These are phyloP conservation scores for Podaxis sp. DNA, from an alignment of 768 basidiomycete species.

Conservation along the genomic window DNA sequence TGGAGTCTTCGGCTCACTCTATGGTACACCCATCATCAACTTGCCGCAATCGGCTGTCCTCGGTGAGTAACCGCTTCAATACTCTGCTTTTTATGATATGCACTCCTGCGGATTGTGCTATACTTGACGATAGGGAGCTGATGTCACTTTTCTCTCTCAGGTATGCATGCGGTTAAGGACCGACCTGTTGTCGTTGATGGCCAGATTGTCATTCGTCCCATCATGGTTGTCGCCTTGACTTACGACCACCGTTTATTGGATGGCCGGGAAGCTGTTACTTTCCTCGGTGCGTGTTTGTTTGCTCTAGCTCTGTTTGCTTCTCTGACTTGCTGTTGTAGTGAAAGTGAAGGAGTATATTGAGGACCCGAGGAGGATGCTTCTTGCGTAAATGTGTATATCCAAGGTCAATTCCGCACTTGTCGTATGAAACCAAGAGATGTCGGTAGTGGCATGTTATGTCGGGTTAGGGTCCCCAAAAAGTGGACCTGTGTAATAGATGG, in stretches of 20 bases:
- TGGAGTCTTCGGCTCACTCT: conserved; percentile 96
- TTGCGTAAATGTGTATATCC: conserved; percentile 35
- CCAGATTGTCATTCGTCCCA: conserved; percentile 93
- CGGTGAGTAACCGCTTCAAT: conserved; percentile 42
- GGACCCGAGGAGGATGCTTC: conserved; percentile 90
- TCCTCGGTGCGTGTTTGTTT: conserved; percentile 73
- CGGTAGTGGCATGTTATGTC: not conserved
- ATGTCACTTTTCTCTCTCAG: conserved; percentile 29
- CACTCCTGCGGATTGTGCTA: not conserved
- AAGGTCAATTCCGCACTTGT: not conserved
- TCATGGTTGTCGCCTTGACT: conserved; percentile 93
- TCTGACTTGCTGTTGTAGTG: conserved; percentile 43
- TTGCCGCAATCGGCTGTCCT: conserved; percentile 93
- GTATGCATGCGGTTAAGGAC: conserved; percentile 96
- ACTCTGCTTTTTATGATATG: not conserved
- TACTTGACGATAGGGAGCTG: not conserved
- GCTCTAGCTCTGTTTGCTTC: not conserved
- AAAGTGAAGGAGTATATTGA: conserved; percentile 93
- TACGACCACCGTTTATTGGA: conserved; percentile 97
- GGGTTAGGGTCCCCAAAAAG: not conserved
- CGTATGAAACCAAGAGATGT: not conserved
- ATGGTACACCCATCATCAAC: conserved; percentile 99
- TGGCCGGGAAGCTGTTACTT: conserved; percentile 93
- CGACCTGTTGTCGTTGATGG: conserved; percentile 88
- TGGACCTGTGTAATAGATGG: not conserved